These are phyloP conservation scores for Aquilaria yunnanensis DNA, from an alignment of 345 rosid species.

Conservation along the genomic window DNA sequence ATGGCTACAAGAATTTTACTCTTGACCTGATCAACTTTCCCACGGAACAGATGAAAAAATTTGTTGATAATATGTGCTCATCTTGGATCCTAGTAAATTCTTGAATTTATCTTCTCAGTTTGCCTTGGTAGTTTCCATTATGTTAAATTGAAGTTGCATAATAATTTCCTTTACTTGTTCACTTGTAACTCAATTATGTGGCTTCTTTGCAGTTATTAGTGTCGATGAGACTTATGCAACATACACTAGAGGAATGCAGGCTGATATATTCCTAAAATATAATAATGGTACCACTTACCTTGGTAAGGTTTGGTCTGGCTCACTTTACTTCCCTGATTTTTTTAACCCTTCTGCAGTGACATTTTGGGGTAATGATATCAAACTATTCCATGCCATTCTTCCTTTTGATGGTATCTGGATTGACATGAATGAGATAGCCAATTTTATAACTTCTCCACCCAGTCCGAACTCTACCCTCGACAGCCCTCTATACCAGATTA, in stretches of 20 bases:
- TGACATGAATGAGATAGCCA: conserved; percentile 76
- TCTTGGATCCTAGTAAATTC: conserved; percentile 62
- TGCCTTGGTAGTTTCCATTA: not conserved
- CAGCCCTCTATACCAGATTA: conserved; percentile 67
- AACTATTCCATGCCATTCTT: conserved; percentile 34
- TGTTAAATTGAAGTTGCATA: not conserved
- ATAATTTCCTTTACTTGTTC: not conserved
- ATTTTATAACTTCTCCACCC: conserved; percentile 43
- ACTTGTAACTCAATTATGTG: not conserved
- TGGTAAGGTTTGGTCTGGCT: conserved; percentile 72
- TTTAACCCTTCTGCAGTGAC: conserved; percentile 32
- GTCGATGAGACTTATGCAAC: conserved; percentile 42
- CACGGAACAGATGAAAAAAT: conserved; percentile 28
- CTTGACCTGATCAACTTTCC: conserved; percentile 65
- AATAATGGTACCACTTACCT: conserved; percentile 43
- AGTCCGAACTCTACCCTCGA: conserved; percentile 40
- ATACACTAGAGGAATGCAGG: conserved; percentile 57
- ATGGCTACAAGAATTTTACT: conserved; percentile 59
- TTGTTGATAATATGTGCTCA: conserved; percentile 55
- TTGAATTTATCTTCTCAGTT: not conserved
- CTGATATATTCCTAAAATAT: conserved; percentile 47
- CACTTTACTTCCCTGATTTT: conserved; percentile 64
- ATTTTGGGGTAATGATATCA: conserved; percentile 59
- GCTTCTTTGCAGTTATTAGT: conserved; percentile 42
- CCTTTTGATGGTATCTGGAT: conserved; percentile 70